Base-by-base conservation (phyloP, 108 stramenopile species). In the Nitzschia palea region DNA sequence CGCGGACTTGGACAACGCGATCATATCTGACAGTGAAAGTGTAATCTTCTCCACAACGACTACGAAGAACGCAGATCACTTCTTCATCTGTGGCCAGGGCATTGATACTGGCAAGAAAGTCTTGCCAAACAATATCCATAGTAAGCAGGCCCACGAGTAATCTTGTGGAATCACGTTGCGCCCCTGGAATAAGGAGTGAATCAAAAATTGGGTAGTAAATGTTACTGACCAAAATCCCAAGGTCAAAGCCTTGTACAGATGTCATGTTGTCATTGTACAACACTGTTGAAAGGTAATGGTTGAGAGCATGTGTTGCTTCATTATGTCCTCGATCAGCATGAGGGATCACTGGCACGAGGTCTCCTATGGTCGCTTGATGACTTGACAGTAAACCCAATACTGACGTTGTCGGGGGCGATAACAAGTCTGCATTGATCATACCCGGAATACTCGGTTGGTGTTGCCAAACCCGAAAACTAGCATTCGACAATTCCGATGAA, bases 151-250 rank as follows among this genome's bases (percentile, higher is more conserved):
- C 54, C 9, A 55, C 28, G 20, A 55, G 28, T 5, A 6, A 29
- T 9, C 27, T 4, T 20, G 48, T 5, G 22, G n/a, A 18, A n/a
- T n/a, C n/a, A n/a, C n/a, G n/a, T n/a, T n/a, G n/a, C n/a, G n/a
- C n/a, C n/a, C 12, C 37, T 6, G 37, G 37, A 10, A 29, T 28
- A 17, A 10, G 9, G 5, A 30, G 10, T 5, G 25, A 29, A 30
- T 55, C 54, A 30, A 55, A 30, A 9, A 55, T 55, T 23, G 54
- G 54, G 28, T 55, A 55, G 28, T 55, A 55, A 29, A 55, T 30
- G 29, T 55, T 55, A 28, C 54, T 55, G 9, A 55, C 37, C 37
- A 40, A 40, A 12, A 10, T 40, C 12, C 12, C 37, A 10, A 12
- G 6, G 37, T 40, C 37, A 10, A 6, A 6, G 6, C 37, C 37